Evolutionary conservation across 352 stramenopile genomes (phyloP), one percentile per base, ranked within the genome.

Genomic region (Thalassiosira delicatula): DNA sequence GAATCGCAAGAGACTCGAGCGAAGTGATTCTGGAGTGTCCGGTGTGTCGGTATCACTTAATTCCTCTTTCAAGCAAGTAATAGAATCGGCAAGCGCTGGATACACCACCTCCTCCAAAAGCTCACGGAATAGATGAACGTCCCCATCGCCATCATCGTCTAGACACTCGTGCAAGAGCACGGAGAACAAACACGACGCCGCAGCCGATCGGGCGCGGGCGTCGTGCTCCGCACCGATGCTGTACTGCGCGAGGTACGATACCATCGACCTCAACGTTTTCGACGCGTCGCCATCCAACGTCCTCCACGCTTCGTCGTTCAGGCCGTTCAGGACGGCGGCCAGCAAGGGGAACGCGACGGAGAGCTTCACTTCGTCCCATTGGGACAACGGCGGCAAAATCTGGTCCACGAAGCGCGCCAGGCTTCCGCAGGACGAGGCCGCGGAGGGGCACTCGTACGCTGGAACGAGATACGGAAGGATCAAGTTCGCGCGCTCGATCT

Each of bases 381-480:
- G 44, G 25, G 86, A 93, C 27, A 93, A 54, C 5, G 88, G 88
- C 30, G 88, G 88, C 29, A 93, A 63, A n/a, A 87, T 68, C 44
- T 91, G 62, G 17, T 78, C 76, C 0, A 91, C 74, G 46, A 72
- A 82, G 44, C 74, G 56, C 32, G 71, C 67, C 44, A 85, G 46
- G 27, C 42, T 71, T 8, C 21, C 60, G 29, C 62, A 83, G n/a
- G 68, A 83, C 25, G 30, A 53, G 21, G 30, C 51, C 0, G 72
- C 59, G 17, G 67, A 71, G n/a, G 72, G 37, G 23, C 49, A 69
- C 60, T 71, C 67, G 61, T 79, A 86, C 19, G 74, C 73, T 61
- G 68, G 66, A 25, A 83, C 59, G 3, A 86, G 63, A 51, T 60
- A 59, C 30, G 79, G 79, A 27, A 86, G 69, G 32, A 86, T 59